Evolutionary conservation across 768 basidiomycete genomes (phyloP).

Genomic region (Auricularia cornea): DNA sequence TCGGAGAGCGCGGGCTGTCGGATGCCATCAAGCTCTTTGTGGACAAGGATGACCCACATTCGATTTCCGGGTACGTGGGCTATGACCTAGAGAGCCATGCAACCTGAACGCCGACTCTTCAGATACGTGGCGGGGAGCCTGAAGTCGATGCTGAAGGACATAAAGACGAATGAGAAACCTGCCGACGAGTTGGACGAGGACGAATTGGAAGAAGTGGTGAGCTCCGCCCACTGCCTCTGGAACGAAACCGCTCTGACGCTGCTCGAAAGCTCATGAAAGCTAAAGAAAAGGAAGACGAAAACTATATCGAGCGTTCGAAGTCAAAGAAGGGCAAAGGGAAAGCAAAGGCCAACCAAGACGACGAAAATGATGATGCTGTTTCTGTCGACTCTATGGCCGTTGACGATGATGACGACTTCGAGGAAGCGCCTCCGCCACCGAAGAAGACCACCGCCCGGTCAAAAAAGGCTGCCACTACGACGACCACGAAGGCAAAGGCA

Average conservation of each 20-base stretch:
- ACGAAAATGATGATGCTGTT: slow-evolving; percentile 28
- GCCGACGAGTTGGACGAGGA: slow-evolving; percentile 69
- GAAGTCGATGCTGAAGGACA: slow-evolving; percentile 56
- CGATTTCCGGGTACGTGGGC: slow-evolving; percentile 71
- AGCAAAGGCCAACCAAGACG: slow-evolving; percentile 20
- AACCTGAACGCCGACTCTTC: too few species aligned
- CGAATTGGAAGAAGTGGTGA: slow-evolving; percentile 63
- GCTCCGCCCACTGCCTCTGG: slow-evolving; percentile 11
- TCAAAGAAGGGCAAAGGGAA: slow-evolving; percentile 35
- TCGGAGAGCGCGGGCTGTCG: slow-evolving; percentile 85
- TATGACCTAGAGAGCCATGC: background rate
- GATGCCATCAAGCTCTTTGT: slow-evolving; percentile 94
- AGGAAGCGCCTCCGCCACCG: slow-evolving; percentile 13
- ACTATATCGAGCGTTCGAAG: slow-evolving; percentile 41
- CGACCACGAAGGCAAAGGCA: slow-evolving; percentile 25
- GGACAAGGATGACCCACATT: slow-evolving; percentile 94
- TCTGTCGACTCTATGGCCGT: slow-evolving; percentile 68
- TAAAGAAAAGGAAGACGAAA: slow-evolving; percentile 35
- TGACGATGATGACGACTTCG: slow-evolving; percentile 37
- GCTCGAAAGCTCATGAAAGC: slow-evolving; percentile 52
- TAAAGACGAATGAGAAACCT: slow-evolving; percentile 54
- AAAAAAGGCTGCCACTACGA: slow-evolving; percentile 21
- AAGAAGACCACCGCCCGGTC: slow-evolving; percentile 24
- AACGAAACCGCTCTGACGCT: background rate
- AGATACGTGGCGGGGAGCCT: slow-evolving; percentile 62